These are phyloP conservation scores for Poterioochromonas sp. DNA, from an alignment of 352 stramenopile species.

Conservation along the genomic window DNA sequence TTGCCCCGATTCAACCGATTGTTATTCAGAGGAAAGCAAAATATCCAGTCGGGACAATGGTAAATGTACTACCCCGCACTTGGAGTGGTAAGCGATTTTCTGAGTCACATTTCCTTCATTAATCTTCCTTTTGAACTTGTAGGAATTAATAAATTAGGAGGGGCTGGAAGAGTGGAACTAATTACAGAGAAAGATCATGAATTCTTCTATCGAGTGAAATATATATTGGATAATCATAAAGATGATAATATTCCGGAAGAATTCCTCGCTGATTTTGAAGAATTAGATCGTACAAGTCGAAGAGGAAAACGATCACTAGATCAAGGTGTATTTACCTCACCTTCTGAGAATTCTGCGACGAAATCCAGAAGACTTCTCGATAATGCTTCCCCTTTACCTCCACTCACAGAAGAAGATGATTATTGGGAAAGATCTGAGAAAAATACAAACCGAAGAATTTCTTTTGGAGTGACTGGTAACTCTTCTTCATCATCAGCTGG, in stretches of 20 bases:
- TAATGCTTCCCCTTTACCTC: neutral
- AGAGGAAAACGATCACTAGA: neutral
- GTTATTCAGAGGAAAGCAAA: too few species aligned
- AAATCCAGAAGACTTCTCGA: neutral
- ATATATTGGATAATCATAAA: neutral
- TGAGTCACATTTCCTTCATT: neutral
- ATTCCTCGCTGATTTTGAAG: neutral
- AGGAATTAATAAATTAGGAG: neutral
- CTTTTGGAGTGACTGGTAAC: too few species aligned
- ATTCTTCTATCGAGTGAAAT: conserved; percentile 19
- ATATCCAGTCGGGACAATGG: neutral
- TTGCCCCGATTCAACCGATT: too few species aligned
- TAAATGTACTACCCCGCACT: neutral
- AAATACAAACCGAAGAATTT: too few species aligned
- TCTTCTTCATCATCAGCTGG: too few species aligned
- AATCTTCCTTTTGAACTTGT: too few species aligned
- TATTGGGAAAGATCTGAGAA: too few species aligned
- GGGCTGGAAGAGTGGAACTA: neutral
- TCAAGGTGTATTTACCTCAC: neutral
- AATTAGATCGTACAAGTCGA: neutral
- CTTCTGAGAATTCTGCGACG: neutral
- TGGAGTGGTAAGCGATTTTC: neutral
- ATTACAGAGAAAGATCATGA: neutral
- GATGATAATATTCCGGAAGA: neutral
- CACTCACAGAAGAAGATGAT: neutral